Evolutionary conservation across 2,329 filamentous ascomycete genomes (phyloP).

Genomic region (Onygenales sp.): DNA sequence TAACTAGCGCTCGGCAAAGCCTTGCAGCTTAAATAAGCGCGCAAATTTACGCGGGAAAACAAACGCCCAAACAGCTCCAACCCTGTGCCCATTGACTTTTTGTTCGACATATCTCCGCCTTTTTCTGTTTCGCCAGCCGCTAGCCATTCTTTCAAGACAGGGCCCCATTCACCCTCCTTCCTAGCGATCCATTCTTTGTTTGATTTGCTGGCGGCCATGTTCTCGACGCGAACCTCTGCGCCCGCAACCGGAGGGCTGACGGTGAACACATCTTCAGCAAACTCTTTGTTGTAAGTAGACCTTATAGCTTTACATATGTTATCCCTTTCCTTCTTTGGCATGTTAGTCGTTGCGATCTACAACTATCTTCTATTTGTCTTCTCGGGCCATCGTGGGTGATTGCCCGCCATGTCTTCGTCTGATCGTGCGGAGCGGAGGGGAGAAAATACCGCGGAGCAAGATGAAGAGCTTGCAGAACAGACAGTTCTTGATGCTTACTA

Average conservation of each 20-base stretch:
- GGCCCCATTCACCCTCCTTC: neutral
- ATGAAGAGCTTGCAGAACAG: neutral
- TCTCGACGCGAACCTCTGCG: slow-evolving; percentile 7
- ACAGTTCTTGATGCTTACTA: neutral
- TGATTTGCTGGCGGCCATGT: slow-evolving; percentile 7
- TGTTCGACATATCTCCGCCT: neutral
- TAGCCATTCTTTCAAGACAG: neutral
- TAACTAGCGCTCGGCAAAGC: slow-evolving; percentile 1
- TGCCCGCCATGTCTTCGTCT: neutral
- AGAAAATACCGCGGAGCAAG: neutral
- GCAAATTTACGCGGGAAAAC: neutral
- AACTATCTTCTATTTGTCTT: neutral
- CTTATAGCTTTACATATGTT: neutral
- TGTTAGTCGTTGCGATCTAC: neutral
- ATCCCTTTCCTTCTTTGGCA: neutral
- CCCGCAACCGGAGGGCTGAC: slow-evolving; percentile 9
- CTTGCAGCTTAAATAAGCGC: neutral
- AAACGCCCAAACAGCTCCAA: neutral
- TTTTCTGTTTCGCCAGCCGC: neutral
- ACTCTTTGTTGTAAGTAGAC: slow-evolving; percentile 13
- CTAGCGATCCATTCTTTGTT: neutral
- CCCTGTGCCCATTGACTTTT: neutral
- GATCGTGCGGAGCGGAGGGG: neutral
- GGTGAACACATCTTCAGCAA: slow-evolving; percentile 12
- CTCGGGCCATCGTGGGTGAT: neutral